These are phyloP conservation scores for Hapsidospora chrysogenum DNA, from an alignment of 495 filamentous ascomycete genomes.

Conservation along the genomic window DNA sequence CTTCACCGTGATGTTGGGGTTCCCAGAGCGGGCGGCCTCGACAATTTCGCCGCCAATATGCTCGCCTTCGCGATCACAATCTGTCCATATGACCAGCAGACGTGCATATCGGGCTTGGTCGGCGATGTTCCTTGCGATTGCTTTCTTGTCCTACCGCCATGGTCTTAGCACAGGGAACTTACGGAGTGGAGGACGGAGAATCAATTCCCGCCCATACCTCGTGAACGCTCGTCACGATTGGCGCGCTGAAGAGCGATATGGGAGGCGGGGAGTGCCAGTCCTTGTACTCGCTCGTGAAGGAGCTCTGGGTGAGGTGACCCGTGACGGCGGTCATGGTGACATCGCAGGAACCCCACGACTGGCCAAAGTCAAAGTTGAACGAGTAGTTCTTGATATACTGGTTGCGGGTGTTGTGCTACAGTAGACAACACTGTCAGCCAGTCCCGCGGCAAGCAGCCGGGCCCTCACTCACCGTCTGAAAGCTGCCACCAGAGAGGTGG, in stretches of 20 bases:
- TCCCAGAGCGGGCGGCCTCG: conserved; percentile 57
- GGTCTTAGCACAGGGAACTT: no score
- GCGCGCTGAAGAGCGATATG: conserved; percentile 64
- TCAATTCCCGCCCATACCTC: no score
- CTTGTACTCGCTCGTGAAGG: conserved; percentile 54
- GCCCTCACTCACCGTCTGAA: conserved; percentile 53
- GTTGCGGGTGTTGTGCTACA: conserved; percentile 38
- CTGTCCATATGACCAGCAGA: conserved; percentile 89
- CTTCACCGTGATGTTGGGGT: conserved; percentile 58
- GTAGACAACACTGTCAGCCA: no score
- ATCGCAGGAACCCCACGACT: conserved; percentile 60
- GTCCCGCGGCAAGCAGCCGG: background rate
- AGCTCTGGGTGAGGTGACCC: conserved; percentile 62
- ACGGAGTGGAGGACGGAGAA: no score
- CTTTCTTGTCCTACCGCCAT: conserved; percentile 47
- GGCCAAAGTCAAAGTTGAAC: conserved; percentile 74
- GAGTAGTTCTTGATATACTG: conserved; percentile 86
- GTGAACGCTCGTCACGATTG: conserved; percentile 46
- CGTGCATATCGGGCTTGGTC: conserved; percentile 49
- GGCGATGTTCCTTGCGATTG: conserved; percentile 73
- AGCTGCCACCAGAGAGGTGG: conserved; percentile 64
- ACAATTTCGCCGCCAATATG: conserved; percentile 91
- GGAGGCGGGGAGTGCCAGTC: conserved; percentile 72
- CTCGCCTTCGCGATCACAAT: conserved; percentile 96
- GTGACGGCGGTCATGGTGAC: conserved; percentile 88